Percentiles rank a stretch among this genome's conserved stretches.
phyloP scores from a whole-genome alignment of 768 basidiomycete genomes.

The Leccinum barrowsii region DNA sequence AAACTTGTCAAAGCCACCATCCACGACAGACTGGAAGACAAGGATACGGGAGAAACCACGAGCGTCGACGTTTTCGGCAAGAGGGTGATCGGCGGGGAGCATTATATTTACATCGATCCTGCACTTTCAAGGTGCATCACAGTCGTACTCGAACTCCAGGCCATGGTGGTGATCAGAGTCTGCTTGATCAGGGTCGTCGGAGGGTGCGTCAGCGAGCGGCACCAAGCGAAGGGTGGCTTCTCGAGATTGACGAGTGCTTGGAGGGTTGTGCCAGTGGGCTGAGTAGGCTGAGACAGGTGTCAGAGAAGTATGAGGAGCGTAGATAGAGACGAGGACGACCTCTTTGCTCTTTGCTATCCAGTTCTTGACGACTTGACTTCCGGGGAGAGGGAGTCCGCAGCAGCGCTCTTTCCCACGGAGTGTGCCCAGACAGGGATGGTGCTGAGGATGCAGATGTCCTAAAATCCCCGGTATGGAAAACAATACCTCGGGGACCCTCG shows the following conservation, averaged over 20 bases:
- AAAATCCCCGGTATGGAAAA: too few relatives aligned
- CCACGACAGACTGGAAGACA: slow-evolving; percentile 50
- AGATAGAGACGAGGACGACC: slow-evolving; percentile 36
- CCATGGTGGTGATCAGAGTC: slow-evolving; percentile 65
- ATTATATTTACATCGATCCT: slow-evolving; percentile 75
- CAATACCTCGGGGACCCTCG: too few relatives aligned
- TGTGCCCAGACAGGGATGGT: slow-evolving; percentile 71
- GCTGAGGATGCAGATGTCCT: slow-evolving; percentile 72
- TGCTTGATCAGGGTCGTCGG: slow-evolving; percentile 43
- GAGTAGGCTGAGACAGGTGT: slow-evolving; percentile 48
- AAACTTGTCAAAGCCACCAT: slow-evolving; percentile 78
- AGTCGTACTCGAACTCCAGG: slow-evolving; percentile 91
- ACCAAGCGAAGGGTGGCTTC: slow-evolving; percentile 68
- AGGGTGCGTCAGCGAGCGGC: slow-evolving; percentile 47
- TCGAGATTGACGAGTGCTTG: slow-evolving; percentile 95
- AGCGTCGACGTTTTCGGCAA: slow-evolving; percentile 38
- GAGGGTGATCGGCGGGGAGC: slow-evolving; percentile 61
- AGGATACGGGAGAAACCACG: slow-evolving; percentile 29
- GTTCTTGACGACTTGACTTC: slow-evolving; percentile 60
- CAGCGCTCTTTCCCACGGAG: slow-evolving; percentile 55
- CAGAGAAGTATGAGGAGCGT: neutral
- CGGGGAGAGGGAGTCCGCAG: slow-evolving; percentile 71
- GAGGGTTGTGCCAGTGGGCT: slow-evolving; percentile 81
- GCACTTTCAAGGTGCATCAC: slow-evolving; percentile 76
- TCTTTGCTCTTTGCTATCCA: slow-evolving; percentile 91